Conservation (phyloP, 2,329 filamentous ascomycete genomes). For the Fusarium longipes region DNA sequence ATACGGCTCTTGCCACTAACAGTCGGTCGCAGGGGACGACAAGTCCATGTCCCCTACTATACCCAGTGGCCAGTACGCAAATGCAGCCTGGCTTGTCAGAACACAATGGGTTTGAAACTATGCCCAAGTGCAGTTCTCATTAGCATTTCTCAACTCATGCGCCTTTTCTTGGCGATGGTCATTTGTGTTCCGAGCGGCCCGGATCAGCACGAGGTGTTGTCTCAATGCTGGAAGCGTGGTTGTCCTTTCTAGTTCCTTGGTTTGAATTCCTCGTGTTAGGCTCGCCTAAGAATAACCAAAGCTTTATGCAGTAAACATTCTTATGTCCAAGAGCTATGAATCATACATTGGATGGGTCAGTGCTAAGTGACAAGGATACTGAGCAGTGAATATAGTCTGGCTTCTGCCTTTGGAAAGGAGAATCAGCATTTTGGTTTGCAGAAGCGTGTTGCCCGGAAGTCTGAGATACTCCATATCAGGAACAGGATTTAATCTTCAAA, state of each 20-base stretch:
- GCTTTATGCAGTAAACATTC: not conserved
- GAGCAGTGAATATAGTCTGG: rapidly evolving
- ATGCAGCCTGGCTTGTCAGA: no score
- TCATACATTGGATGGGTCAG: no score
- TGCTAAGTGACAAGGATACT: no score
- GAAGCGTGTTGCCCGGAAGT: no score
- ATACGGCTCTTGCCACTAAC: not conserved
- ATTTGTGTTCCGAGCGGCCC: slow-evolving; percentile 6
- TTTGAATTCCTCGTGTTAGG: not conserved
- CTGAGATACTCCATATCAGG: not conserved
- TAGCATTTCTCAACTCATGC: not conserved
- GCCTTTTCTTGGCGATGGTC: not conserved
- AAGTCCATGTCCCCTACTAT: no score
- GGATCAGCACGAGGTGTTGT: not conserved
- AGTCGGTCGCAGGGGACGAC: not conserved
- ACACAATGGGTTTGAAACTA: not conserved
- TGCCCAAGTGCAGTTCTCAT: not conserved
- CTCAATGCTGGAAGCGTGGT: not conserved
- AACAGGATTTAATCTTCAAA: not conserved
- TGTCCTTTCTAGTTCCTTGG: not conserved
- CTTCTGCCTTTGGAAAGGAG: no score
- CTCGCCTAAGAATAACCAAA: not conserved
- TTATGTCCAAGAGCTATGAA: not conserved
- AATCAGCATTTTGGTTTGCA: not conserved
- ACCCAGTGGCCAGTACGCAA: no score